Percentiles rank a stretch among this genome's conserved stretches.
These are phyloP conservation scores for Pholiota adiposa DNA, from an alignment of 1,284 basidiomycete genomes.

Conservation along the genomic window DNA sequence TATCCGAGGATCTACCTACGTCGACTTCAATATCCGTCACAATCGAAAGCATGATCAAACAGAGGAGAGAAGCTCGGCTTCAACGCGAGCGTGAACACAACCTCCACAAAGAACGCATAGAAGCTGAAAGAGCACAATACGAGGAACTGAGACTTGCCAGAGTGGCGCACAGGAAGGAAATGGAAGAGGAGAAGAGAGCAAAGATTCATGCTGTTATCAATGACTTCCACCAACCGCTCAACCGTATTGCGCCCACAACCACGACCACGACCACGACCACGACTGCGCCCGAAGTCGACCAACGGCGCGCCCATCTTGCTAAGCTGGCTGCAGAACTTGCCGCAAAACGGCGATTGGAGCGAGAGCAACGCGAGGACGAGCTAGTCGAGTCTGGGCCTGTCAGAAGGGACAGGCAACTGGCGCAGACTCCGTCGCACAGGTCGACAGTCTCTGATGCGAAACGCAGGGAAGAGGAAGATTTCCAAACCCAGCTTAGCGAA, in stretches of 20 bases:
- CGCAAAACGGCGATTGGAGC: conserved; percentile 15
- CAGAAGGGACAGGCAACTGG: not conserved
- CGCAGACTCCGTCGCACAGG: not conserved
- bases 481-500: not conserved
- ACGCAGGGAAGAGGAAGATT: not conserved
- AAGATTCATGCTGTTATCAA: conserved; percentile 4
- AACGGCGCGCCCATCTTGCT: not conserved
- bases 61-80: conserved; percentile 2
- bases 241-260: not conserved
- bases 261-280: not conserved
- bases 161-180: not conserved
- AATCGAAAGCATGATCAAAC: not conserved
- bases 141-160: not conserved
- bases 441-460: no score
- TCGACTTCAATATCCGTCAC: not conserved
- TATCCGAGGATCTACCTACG: no score
- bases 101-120: not conserved
- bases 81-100: not conserved
- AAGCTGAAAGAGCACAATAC: not conserved
- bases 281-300: not conserved
- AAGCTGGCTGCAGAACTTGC: conserved; percentile 5
- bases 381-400: not conserved
- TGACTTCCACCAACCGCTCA: conserved; percentile 1
- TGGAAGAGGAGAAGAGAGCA: conserved; percentile 7
- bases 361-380: conserved; percentile 11